phyloP scores from a whole-genome alignment of 371 early-diverging fungal species.

The Rhizopus delemar region DNA sequence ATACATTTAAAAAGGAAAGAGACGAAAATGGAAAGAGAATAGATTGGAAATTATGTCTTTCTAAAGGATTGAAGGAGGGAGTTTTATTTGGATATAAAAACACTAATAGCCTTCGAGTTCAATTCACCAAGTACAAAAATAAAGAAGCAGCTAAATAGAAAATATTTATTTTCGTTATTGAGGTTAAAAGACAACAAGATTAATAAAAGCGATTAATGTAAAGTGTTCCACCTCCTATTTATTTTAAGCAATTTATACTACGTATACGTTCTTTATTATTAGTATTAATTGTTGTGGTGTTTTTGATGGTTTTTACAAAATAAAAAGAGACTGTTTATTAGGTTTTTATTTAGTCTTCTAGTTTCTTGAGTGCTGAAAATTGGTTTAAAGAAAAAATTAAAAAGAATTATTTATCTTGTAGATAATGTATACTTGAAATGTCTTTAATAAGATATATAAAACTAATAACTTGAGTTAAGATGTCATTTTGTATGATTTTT shows the following conservation, averaged over 20 bases:
- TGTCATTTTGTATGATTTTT: no score
- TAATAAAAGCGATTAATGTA: constrained; percentile 4
- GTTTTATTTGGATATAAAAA: neutral
- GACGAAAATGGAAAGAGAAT: constrained; percentile 4
- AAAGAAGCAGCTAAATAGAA: constrained; percentile 1
- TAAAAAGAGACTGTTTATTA: neutral
- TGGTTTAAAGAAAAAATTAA: no score
- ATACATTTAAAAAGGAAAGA: constrained; percentile 15
- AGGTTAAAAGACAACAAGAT: neutral
- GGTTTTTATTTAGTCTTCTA: no score
- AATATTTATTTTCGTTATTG: constrained; percentile 4
- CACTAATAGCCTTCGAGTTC: neutral
- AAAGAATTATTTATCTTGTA: no score
- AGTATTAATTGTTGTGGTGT: neutral
- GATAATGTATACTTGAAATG: no score
- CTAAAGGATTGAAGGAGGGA: constrained; percentile 15
- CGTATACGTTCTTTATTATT: neutral
- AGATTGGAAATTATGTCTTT: constrained; percentile 13
- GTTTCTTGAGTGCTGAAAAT: no score
- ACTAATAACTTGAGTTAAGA: no score
- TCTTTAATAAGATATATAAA: no score
- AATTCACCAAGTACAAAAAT: constrained; percentile 3
- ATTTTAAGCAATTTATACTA: constrained; percentile 1
- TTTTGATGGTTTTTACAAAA: neutral
- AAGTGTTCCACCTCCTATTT: constrained; percentile 4